Conservation (phyloP, 2,329 filamentous ascomycete species). For the Didymella sp. region DNA sequence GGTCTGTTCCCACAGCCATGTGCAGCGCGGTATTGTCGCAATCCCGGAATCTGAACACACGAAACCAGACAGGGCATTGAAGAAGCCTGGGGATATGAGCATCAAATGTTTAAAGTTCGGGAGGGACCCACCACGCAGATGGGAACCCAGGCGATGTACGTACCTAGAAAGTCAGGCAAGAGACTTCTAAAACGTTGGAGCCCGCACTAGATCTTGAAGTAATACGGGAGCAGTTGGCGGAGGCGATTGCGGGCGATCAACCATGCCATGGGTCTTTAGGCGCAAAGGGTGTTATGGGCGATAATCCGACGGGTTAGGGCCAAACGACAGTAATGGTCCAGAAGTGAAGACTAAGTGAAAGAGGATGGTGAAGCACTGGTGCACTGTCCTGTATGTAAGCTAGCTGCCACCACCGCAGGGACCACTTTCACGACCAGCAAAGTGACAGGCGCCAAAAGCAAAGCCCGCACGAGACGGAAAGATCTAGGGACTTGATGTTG, state of each 20-base stretch:
- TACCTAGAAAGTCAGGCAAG: conserved; percentile 40
- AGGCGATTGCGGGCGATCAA: conserved; percentile 43
- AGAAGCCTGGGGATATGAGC: conserved; percentile 37
- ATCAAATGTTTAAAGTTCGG: conserved; percentile 37
- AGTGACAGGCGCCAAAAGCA: conserved; percentile 43
- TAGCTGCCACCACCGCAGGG: conserved; percentile 22
- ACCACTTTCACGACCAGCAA: conserved; percentile 29
- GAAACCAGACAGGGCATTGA: conserved; percentile 41
- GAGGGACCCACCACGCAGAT: conserved; percentile 29
- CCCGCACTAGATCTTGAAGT: conserved; percentile 44
- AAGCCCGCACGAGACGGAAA: conserved; percentile 38
- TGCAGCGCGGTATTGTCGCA: conserved; percentile 41
- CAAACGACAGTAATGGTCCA: conserved; percentile 30
- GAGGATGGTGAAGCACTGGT: conserved; percentile 35
- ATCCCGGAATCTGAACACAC: conserved; percentile 34
- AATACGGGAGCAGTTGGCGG: conserved; percentile 42
- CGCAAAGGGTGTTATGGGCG: conserved; percentile 36
- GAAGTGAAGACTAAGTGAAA: conserved; percentile 26
- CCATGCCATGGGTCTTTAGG: conserved; percentile 43
- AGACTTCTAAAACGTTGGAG: conserved; percentile 46
- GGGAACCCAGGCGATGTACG: conserved; percentile 34
- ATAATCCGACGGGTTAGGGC: conserved; percentile 38
- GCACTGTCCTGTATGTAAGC: conserved; percentile 37
- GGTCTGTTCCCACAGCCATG: conserved; percentile 50
- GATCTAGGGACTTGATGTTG: conserved; percentile 41